These are phyloP conservation scores for Petunia axillaris DNA, from an alignment of 257 asterid species.

Conservation along the genomic window DNA sequence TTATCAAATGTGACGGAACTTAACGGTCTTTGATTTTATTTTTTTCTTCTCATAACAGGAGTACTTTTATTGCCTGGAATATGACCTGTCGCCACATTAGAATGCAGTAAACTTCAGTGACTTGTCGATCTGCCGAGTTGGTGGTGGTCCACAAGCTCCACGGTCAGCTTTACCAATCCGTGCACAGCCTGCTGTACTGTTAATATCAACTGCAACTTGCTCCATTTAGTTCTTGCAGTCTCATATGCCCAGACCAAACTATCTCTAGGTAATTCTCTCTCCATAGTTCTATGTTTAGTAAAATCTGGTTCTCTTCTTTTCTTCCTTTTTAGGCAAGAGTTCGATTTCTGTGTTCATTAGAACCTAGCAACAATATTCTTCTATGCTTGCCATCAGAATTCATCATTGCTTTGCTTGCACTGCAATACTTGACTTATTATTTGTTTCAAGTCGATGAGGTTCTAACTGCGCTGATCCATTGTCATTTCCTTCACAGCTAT, in stretches of 20 bases:
- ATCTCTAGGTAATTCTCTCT: conserved; percentile 63
- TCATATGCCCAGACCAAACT: conserved; percentile 86
- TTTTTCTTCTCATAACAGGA: conserved; percentile 54
- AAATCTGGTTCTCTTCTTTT: not conserved
- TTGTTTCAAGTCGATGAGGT: too few species aligned
- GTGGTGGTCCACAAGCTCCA: conserved; percentile 99
- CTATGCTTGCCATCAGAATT: not conserved
- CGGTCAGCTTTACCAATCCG: conserved; percentile 98
- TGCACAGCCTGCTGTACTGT: conserved; percentile 87
- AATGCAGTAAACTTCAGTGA: conserved; percentile 73
- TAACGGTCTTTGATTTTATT: not conserved
- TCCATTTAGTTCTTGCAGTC: conserved; percentile 87
- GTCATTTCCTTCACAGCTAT: too few species aligned
- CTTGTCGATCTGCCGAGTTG: conserved; percentile 71
- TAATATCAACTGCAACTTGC: conserved; percentile 67
- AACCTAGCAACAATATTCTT: not conserved
- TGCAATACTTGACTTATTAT: too few species aligned
- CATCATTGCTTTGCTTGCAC: too few species aligned
- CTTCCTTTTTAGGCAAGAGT: not conserved
- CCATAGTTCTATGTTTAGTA: not conserved
- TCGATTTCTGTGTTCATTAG: not conserved
- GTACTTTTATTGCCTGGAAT: conserved; percentile 85
- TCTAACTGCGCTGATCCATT: too few species aligned
- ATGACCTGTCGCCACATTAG: conserved; percentile 96
- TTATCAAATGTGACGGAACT: not conserved